Evolutionary conservation across 1,284 basidiomycete genomes (phyloP), one percentile per base, ranked within the genome.

Genomic region (Rhodotorula sp.): DNA sequence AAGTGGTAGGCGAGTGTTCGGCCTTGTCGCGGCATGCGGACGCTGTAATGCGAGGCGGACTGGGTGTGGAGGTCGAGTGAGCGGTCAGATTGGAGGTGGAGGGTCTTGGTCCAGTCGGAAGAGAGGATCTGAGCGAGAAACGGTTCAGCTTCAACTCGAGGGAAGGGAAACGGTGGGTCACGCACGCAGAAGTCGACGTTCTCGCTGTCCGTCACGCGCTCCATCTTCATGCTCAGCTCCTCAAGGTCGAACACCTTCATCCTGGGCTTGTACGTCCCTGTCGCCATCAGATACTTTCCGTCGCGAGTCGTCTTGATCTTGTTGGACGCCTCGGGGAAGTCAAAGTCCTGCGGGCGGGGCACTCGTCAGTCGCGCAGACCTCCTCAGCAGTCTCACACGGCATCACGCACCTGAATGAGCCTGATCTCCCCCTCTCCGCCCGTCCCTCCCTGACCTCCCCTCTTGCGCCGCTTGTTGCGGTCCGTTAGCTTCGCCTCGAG

Each of bases 91-190:
- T 99, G 96, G 1, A 99, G 86, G 79, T 96, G 94, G 68, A 98
- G 85, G n/a, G 90, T 90, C 81, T 99, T 99, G 24, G 95, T 99
- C 96, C 96, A 99, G 83, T 99, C 96, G 79, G 93, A 90, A 1
- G 94, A 97, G 17, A 99, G 85, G 78, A 94, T 90, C 94, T 96
- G 80, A 51, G 15, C 20, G n/a, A 5, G 9, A n/a, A 56, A 24
- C 49, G 32, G 30, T 49, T 59, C 15, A 55, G 61, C 34, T 15
- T 30, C 29, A 7, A 15, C 49, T 52, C 24, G 39, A 29, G 17
- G 32, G 39, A 9, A 3, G 4, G 34, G 19, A 30, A 20, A 46
- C 19, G 24, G 36, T n/a, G 39, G 10, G 24, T 34, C 17, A 64
- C 70, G 48, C 83, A 96, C 93, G 83, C 90, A 85, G 82, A 99